A percentile compares a stretch with the other conserved stretches of the same genome.
These are phyloP conservation scores for Cordyceps farinosa DNA, from an alignment of 2,329 filamentous ascomycete genomes.

Conservation along the genomic window DNA sequence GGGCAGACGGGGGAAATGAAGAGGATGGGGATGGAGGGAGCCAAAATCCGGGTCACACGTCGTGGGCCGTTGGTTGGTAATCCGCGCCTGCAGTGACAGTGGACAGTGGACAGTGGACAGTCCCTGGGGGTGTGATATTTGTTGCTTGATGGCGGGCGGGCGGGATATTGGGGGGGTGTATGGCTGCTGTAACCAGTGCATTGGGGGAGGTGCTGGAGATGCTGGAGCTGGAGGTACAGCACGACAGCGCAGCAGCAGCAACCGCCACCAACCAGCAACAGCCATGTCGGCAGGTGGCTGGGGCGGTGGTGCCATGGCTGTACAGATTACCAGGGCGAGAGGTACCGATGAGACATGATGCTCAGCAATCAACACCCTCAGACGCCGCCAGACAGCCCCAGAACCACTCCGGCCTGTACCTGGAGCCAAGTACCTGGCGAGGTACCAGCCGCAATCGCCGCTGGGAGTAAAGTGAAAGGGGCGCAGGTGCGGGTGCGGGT, in stretches of 20 bases:
- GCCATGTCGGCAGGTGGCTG: neutral
- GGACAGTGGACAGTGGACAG: neutral
- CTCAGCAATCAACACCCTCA: too few species aligned
- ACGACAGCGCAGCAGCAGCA: neutral
- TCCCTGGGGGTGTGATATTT: neutral
- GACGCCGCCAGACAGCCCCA: neutral
- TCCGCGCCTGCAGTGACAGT: neutral
- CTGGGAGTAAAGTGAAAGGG: neutral
- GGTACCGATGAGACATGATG: too few species aligned
- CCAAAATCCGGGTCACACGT: conserved; percentile 6
- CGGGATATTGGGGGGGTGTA: neutral
- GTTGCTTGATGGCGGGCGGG: neutral
- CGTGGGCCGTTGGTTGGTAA: conserved; percentile 18
- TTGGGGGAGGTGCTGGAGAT: too few species aligned
- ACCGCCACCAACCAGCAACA: neutral
- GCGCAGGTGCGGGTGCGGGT: conserved; percentile 7
- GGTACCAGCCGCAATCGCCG: neutral
- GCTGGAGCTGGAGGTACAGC: neutral
- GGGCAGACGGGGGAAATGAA: conserved; percentile 18
- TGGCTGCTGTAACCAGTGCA: neutral
- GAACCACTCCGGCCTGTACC: neutral
- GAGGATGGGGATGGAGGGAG: conserved; percentile 4
- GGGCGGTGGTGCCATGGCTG: too few species aligned
- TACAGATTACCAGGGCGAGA: too few species aligned
- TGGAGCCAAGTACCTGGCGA: neutral